Conservation (phyloP, 1,139 yeast genomes). For the Nakaseomyces nivariensis region DNA sequence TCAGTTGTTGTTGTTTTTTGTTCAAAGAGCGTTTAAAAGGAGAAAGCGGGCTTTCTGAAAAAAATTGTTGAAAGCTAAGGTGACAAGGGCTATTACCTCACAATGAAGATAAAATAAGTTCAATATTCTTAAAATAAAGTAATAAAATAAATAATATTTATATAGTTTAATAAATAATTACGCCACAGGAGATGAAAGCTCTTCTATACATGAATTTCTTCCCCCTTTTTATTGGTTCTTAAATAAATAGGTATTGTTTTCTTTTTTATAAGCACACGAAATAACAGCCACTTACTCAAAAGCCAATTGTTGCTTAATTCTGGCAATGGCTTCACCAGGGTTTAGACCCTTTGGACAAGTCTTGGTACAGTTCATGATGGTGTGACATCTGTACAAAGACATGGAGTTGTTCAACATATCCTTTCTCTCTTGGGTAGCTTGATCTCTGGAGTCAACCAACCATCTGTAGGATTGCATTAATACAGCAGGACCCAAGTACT, state of each 20-base stretch:
- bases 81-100: not conserved
- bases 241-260: not conserved
- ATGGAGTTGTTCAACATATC: constrained; percentile 91
- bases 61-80: not conserved
- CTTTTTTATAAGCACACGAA: not conserved
- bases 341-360: constrained; percentile 99
- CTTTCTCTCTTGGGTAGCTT: constrained; percentile 72
- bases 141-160: too few species aligned
- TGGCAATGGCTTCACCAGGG: constrained; percentile 97
- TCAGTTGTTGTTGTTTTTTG: not conserved
- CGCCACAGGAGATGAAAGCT: too few species aligned
- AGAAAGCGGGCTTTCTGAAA: too few species aligned
- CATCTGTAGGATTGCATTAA: constrained; percentile 98
- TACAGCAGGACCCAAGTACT: constrained; percentile 96
- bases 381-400: constrained; percentile 98
- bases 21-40: not conserved
- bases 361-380: constrained; percentile 94
- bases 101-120: too few species aligned
- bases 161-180: too few species aligned
- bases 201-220: too few species aligned
- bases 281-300: not conserved
- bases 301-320: constrained; percentile 89
- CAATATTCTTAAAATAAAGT: too few species aligned
- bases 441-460: constrained; percentile 96
- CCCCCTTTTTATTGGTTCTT: not conserved